Percentiles rank a stretch among this genome's conserved stretches.
These are phyloP conservation scores for Trichoderma sp. DNA, from an alignment of 2,329 filamentous ascomycete genomes.

Conservation along the genomic window DNA sequence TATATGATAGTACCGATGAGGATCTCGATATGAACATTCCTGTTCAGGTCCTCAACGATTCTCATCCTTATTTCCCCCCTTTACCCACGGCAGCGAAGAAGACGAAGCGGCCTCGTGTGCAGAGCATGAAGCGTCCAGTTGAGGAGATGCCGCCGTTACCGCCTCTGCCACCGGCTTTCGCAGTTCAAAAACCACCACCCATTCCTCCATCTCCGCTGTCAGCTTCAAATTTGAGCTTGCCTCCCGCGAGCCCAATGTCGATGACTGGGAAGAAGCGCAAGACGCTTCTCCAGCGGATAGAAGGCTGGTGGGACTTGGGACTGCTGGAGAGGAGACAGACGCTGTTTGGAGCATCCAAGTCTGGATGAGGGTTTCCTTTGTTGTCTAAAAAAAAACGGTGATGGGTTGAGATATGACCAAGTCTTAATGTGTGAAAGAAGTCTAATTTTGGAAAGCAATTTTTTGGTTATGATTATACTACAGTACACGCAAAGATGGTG, in stretches of 20 bases:
- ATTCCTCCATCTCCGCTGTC: constrained; percentile 28
- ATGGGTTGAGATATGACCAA: background rate
- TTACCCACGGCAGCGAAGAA: constrained; percentile 44
- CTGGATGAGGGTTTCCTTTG: background rate
- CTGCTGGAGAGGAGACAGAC: constrained; percentile 52
- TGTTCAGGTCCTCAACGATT: constrained; percentile 27
- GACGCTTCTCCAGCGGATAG: constrained; percentile 53
- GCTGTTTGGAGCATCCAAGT: constrained; percentile 36
- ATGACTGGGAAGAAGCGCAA: constrained; percentile 44
- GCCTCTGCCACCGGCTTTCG: constrained; percentile 35
- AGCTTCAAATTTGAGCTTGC: constrained; percentile 28
- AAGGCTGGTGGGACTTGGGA: constrained; percentile 60
- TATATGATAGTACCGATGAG: constrained; percentile 33
- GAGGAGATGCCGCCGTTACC: constrained; percentile 38
- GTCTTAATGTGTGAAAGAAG: background rate
- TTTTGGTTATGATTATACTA: background rate
- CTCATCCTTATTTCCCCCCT: constrained; percentile 41
- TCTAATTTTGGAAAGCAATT: background rate
- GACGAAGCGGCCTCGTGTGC: constrained; percentile 33
- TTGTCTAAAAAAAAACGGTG: background rate
- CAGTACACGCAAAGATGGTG: background rate
- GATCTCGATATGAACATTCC: constrained; percentile 38
- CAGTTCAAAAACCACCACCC: constrained; percentile 32
- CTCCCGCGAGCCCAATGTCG: constrained; percentile 29
- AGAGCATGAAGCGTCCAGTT: constrained; percentile 37